phyloP scores from a whole-genome alignment of 2,329 filamentous ascomycete genomes.

The Trichoderma atrobrunneum region DNA sequence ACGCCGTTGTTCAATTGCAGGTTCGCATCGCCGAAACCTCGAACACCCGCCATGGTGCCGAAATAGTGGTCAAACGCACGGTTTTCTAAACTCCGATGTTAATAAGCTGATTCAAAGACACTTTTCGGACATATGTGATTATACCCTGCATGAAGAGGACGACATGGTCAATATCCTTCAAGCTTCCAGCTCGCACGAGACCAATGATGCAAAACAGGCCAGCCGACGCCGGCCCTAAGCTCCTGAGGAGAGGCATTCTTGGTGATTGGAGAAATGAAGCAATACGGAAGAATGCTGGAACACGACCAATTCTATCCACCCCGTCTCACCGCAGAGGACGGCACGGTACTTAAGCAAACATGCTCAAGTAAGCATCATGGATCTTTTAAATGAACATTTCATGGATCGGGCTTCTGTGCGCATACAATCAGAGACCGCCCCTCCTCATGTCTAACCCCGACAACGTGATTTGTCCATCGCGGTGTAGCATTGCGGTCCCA shows the following conservation, averaged over 20 bases:
- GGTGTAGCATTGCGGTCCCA: not conserved
- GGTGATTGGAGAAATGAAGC: not conserved
- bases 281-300: not conserved
- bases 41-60: constrained; percentile 53
- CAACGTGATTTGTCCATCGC: constrained; percentile 1
- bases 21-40: constrained; percentile 56
- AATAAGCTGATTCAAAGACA: not conserved
- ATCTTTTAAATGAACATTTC: not conserved
- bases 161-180: constrained; percentile 52
- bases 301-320: not conserved
- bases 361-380: not conserved
- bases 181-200: constrained; percentile 12
- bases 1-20: constrained; percentile 47
- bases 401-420: not conserved
- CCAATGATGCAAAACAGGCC: not conserved
- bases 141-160: constrained; percentile 55
- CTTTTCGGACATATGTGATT: not conserved
- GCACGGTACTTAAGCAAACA: not conserved
- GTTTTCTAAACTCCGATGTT: constrained; percentile 27
- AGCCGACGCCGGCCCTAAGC: not conserved
- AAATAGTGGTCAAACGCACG: constrained; percentile 48
- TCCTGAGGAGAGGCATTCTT: constrained; percentile 3
- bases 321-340: not conserved
- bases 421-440: not conserved
- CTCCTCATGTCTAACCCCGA: not conserved